Evolutionary conservation across 768 basidiomycete species (phyloP), one percentile per base, ranked within the genome.

Genomic region (Rubroboletus pulcherrimus): DNA sequence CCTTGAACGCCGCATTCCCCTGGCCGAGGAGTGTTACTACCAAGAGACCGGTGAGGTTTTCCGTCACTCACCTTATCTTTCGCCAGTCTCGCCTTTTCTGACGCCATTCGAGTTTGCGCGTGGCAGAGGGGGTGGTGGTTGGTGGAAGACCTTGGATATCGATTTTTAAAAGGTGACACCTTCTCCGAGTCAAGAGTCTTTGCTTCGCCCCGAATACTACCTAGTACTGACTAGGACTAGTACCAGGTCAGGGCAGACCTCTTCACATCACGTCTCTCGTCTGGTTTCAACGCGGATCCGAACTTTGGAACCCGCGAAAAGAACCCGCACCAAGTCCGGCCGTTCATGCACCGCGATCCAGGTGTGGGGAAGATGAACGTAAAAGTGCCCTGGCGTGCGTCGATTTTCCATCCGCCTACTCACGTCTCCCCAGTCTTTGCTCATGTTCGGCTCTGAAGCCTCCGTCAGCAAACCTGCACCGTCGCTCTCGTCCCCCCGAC

Each of bases 1-100:
- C 74, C 68, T 92, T 92, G 80, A 95, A 97, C 0, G 92, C 84
- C 5, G 78, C 74, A 61, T 98, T 96, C 53, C 95, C 95, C 94
- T 96, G 62, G 11, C 24, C 49, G 47, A 37, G 41, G 49, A 35
- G 41, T 35, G 24, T 51, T 24, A 45, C 46, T 8, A 38, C 39
- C 1, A 39, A 26, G 41, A 29, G 26, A 15, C 33, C 24, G 12
- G 24, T 34, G 49, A 5, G 24, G 11, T 15, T 38, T 29, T 7
- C 8, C 34, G 8, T 7, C 26, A 12, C 59, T 45, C 42, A 54
- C 72, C 61, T 70, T 68, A 37, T 73, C 71, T 67, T 73, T 73
- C 52, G 71, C 72, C 35, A 64, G 15, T 54, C 52, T 62, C 41
- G 73, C 73, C 58, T 61, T 69, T 60, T 66, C 64, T 71, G 69